Percentiles rank a stretch among this genome's conserved stretches.
phyloP scores from a whole-genome alignment of 805 yeast species.

The Cyberlindnera maclurae region DNA sequence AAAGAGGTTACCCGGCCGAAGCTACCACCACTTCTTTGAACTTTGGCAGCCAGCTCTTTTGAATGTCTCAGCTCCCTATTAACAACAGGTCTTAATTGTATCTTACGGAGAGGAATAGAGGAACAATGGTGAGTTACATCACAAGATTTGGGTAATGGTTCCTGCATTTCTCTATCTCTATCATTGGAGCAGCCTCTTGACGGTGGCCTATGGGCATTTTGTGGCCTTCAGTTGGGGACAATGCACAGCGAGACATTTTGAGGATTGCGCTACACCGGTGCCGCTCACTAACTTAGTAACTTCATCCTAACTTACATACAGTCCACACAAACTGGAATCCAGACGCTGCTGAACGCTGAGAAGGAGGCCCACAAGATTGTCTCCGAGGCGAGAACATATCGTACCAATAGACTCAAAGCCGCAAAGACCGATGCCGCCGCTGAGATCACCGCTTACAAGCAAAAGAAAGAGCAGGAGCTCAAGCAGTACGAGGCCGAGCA shows the following conservation, averaged over 20 bases:
- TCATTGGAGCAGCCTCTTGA: too few species aligned
- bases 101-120: neutral
- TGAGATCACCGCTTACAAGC: constrained; percentile 83
- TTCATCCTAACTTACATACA: constrained; percentile 3
- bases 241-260: neutral
- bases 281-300: neutral
- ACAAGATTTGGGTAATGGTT: neutral
- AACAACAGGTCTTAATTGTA: neutral
- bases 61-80: neutral
- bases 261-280: neutral
- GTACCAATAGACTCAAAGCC: constrained; percentile 83
- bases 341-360: constrained; percentile 56
- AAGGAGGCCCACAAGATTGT: constrained; percentile 96
- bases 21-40: neutral
- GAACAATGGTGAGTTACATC: neutral
- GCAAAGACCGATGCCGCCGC: constrained; percentile 89
- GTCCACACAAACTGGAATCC: constrained; percentile 22
- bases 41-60: neutral
- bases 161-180: neutral
- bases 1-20: neutral
- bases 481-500: constrained; percentile 64
- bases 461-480: constrained; percentile 77
- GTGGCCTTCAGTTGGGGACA: too few species aligned
- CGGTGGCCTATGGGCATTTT: too few species aligned
- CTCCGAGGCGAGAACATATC: constrained; percentile 84